Evolutionary conservation across 768 basidiomycete genomes (phyloP).

Genomic region (Hygrocybe coccinea): DNA sequence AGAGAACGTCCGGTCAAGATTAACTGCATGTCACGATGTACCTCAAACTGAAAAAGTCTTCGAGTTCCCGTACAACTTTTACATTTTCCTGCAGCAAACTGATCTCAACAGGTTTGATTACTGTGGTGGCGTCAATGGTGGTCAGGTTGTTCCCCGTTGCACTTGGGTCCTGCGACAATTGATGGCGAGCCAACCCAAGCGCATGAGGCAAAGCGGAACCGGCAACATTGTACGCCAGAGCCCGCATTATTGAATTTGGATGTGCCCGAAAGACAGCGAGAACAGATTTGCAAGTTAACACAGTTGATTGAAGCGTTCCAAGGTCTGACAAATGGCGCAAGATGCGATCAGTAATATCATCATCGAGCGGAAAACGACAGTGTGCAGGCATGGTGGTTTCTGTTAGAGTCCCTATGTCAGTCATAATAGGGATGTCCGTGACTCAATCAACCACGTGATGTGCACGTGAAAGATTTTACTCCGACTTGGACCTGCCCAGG

Average conservation of each 20-base stretch:
- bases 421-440: too few species aligned
- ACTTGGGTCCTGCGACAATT: background rate
- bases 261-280: conserved; percentile 19
- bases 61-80: conserved; percentile 9
- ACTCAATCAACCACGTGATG: too few species aligned
- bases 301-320: conserved; percentile 11
- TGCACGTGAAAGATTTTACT: too few species aligned
- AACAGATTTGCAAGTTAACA: conserved; percentile 21
- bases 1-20: background rate
- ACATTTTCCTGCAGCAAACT: conserved; percentile 4
- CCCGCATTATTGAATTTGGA: conserved; percentile 19
- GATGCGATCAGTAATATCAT: conserved; percentile 24
- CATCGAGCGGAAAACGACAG: conserved; percentile 14
- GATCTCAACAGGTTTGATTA: conserved; percentile 8
- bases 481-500: too few species aligned
- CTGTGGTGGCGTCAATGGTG: background rate
- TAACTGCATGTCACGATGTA: conserved; percentile 7
- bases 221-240: conserved; percentile 24
- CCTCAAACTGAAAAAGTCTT: conserved; percentile 22
- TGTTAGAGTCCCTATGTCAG: background rate
- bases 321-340: conserved; percentile 22
- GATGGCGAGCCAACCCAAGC: conserved; percentile 15
- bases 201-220: conserved; percentile 26
- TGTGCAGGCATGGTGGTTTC: background rate
- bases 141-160: background rate